Conservation (phyloP, 371 early-diverging fungal genomes). For the Chytridium lagenaria region DNA sequence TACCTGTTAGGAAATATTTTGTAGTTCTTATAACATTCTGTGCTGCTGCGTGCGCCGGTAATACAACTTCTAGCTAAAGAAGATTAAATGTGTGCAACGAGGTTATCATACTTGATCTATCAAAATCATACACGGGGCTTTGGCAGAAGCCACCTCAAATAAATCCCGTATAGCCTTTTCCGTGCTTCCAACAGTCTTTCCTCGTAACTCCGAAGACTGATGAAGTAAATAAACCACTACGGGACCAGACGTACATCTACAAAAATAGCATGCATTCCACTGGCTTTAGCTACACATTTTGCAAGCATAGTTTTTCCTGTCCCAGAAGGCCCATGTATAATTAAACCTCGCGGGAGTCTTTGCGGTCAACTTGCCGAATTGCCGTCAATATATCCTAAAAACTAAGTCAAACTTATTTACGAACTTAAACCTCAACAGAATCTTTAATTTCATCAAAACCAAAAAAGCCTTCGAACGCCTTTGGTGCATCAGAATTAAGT, state of each 20-base stretch:
- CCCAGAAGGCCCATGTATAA: not conserved
- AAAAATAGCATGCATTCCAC: not conserved
- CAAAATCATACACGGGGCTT: not conserved
- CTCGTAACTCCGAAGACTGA: not conserved
- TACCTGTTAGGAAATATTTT: not conserved
- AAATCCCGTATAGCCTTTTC: not conserved
- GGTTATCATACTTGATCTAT: constrained; percentile 10
- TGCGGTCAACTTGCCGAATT: too few species aligned
- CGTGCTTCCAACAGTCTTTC: constrained; percentile 4
- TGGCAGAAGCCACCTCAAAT: not conserved
- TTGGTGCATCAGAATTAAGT: too few species aligned
- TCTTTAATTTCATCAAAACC: too few species aligned
- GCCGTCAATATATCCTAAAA: too few species aligned
- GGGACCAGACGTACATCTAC: not conserved
- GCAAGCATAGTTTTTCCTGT: constrained; percentile 11
- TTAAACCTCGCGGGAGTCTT: not conserved
- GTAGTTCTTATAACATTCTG: not conserved
- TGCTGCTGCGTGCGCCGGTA: not conserved
- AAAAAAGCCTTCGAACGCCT: too few species aligned
- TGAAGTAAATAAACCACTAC: not conserved
- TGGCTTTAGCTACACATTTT: not conserved
- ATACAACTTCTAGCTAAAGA: not conserved
- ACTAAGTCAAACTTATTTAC: too few species aligned
- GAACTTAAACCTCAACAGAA: too few species aligned
- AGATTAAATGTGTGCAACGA: not conserved